These are phyloP conservation scores for Leccinum holopus DNA, from an alignment of 1,284 basidiomycete species.

Conservation along the genomic window DNA sequence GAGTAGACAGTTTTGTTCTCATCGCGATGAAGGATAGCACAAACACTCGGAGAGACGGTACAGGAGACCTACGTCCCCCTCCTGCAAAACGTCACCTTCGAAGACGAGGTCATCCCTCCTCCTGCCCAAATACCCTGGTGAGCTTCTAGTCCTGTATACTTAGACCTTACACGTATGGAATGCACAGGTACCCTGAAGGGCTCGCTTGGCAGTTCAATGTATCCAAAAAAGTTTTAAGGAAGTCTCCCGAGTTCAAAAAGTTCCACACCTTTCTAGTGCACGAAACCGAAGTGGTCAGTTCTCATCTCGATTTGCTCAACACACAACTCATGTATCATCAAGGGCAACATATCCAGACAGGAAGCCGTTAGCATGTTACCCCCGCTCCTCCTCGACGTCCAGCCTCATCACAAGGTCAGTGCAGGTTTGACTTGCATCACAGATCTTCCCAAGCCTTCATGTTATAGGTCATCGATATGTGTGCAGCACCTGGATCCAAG, in stretches of 20 bases:
- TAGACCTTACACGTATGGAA: not conserved
- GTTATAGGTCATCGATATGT: constrained; percentile 90
- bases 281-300: constrained; percentile 91
- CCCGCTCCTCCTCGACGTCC: constrained; percentile 92
- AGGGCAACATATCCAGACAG: constrained; percentile 96
- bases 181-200: constrained; percentile 83
- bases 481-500: constrained; percentile 98
- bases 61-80: constrained; percentile 75
- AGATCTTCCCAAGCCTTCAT: constrained; percentile 1
- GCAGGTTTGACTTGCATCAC: not conserved
- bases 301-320: not conserved
- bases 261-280: constrained; percentile 98
- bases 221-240: constrained; percentile 86
- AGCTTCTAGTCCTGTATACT: constrained; percentile 17
- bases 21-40: constrained; percentile 24
- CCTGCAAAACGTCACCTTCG: constrained; percentile 74
- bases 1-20: not conserved
- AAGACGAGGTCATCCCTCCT: constrained; percentile 75
- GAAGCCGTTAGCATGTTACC: constrained; percentile 99
- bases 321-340: constrained; percentile 5
- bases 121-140: constrained; percentile 86
- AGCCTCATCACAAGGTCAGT: constrained; percentile 81
- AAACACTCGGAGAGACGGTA: constrained; percentile 26
- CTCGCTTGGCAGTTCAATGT: constrained; percentile 97
- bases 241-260: constrained; percentile 90